phyloP scores from a whole-genome alignment of 441 rosid species.

The Populus hybrid region DNA sequence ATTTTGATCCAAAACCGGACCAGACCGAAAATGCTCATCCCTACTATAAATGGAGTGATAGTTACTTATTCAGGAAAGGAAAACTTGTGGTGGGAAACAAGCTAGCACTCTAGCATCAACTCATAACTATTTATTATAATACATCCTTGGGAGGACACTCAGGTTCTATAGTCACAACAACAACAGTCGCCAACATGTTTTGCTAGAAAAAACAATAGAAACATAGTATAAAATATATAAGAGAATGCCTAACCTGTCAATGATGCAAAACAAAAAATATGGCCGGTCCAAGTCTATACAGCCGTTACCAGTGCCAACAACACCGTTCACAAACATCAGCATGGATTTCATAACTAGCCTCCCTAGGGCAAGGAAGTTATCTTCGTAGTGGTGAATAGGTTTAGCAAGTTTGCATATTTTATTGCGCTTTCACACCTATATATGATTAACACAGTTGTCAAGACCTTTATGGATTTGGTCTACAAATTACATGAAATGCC shows the following conservation, averaged over 20 bases:
- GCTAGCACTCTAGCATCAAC: background rate
- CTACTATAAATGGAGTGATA: conserved; percentile 4
- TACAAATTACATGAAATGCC: too few relatives aligned
- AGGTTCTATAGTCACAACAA: background rate
- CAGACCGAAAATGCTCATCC: background rate
- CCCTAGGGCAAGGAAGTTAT: background rate
- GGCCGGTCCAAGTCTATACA: background rate
- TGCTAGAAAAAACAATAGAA: background rate
- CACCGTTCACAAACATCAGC: background rate
- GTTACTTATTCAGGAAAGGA: background rate
- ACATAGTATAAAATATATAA: accelerated
- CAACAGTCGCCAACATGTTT: too few relatives aligned
- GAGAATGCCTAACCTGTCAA: background rate
- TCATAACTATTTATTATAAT: background rate
- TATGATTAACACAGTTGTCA: too few relatives aligned
- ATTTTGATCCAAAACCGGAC: too few relatives aligned
- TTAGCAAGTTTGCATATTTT: too few relatives aligned
- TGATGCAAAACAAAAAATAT: background rate
- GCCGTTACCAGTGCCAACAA: background rate
- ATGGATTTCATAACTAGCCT: background rate
- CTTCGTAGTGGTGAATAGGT: background rate
- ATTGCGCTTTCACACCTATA: background rate
- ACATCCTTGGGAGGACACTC: background rate
- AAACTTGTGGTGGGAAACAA: background rate
- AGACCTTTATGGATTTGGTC: too few relatives aligned